phyloP scores from a whole-genome alignment of 176 grass and related monocot species.

The Triticum dicoccoides region DNA sequence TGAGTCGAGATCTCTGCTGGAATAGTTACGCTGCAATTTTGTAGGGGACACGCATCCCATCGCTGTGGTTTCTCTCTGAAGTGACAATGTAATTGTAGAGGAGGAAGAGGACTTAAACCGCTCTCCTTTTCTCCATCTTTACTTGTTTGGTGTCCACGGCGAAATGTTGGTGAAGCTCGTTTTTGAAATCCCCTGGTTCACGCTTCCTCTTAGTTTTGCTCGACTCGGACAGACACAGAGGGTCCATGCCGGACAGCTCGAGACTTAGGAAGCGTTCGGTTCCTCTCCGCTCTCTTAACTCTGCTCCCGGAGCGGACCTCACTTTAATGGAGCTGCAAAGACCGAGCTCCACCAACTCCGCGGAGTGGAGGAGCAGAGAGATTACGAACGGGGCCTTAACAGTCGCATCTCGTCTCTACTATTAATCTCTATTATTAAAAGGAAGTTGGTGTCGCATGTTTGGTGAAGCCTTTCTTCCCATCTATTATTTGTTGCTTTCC shows the following conservation, averaged over 20 bases:
- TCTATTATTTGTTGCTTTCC: background rate
- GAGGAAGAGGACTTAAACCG: background rate
- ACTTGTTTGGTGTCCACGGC: background rate
- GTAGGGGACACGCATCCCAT: background rate
- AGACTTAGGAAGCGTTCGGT: background rate
- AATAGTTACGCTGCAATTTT: conserved; percentile 15
- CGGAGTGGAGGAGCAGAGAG: too few species aligned
- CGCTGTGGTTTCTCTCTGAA: background rate
- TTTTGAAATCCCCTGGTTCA: background rate
- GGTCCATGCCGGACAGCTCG: background rate
- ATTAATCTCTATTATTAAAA: too few species aligned
- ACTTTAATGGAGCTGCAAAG: too few species aligned
- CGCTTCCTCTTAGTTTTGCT: background rate
- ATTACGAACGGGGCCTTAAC: background rate
- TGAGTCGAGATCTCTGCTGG: conserved; percentile 7
- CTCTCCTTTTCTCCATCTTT: background rate
- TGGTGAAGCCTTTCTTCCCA: background rate
- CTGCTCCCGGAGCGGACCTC: too few species aligned
- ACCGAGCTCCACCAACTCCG: too few species aligned
- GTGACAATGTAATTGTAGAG: background rate
- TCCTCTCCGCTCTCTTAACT: too few species aligned
- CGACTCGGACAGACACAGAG: background rate
- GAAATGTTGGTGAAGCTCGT: background rate
- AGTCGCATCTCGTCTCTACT: background rate
- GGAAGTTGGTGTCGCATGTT: too few species aligned